A percentile compares a stretch with the other conserved stretches of the same genome.
Evolutionary conservation across 495 filamentous ascomycete species (phyloP).

Genomic region (Hypomontagnella monticulosa): DNA sequence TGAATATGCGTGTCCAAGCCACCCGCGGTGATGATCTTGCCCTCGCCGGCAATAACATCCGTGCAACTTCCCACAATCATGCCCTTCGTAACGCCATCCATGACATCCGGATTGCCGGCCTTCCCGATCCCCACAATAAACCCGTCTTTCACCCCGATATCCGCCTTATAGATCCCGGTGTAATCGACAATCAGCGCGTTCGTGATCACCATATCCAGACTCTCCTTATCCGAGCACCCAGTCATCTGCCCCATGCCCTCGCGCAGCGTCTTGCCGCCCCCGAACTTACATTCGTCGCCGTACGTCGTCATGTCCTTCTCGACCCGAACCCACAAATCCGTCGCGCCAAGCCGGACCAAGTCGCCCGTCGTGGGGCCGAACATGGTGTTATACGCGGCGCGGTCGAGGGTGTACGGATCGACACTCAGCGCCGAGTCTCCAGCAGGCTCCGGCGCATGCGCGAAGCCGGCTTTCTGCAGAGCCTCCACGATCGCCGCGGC

Average conservation of each 20-base stretch:
- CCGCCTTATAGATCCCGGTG: conserved; percentile 94
- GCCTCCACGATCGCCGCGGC: conserved; percentile 70
- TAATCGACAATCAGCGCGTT: conserved; percentile 94
- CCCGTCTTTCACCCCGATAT: conserved; percentile 93
- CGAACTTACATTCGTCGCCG: conserved; percentile 96
- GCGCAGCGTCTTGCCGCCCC: conserved; percentile 91
- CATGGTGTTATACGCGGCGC: conserved; percentile 82
- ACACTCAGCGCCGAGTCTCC: conserved; percentile 60
- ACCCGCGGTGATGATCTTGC: conserved; percentile 92
- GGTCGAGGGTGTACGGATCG: conserved; percentile 74
- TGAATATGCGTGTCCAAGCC: conserved; percentile 95
- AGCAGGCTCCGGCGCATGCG: conserved; percentile 73
- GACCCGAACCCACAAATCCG: conserved; percentile 90
- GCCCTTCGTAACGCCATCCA: conserved; percentile 82
- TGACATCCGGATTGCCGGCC: conserved; percentile 95
- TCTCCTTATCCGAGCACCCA: conserved; percentile 73
- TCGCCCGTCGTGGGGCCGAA: conserved; percentile 95
- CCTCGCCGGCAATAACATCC: conserved; percentile 95
- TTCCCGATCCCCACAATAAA: conserved; percentile 93
- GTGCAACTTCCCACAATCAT: conserved; percentile 91
- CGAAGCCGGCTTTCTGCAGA: conserved; percentile 77
- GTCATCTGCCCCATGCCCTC: conserved; percentile 97
- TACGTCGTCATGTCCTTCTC: conserved; percentile 87
- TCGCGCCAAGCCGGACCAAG: conserved; percentile 79
- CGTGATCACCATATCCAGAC: conserved; percentile 87